phyloP scores from a whole-genome alignment of 345 rosid species.

The Isatis tinctoria region DNA sequence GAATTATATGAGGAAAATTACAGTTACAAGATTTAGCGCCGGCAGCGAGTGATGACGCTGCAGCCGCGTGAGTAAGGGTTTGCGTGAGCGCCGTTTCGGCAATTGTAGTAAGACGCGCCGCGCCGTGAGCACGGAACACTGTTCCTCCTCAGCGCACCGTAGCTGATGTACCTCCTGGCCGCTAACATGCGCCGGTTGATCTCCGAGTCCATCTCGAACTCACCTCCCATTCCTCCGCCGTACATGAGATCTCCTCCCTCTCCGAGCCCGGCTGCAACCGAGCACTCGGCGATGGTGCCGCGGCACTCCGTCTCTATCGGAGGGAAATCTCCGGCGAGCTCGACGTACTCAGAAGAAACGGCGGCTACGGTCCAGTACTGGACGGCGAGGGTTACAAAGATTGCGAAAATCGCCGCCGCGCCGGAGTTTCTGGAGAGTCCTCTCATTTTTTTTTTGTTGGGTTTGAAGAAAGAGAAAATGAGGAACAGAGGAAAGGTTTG shows the following conservation, averaged over 20 bases:
- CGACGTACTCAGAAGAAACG: slow-evolving; percentile 33
- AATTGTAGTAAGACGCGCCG: slow-evolving; percentile 89
- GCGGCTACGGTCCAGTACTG: slow-evolving; percentile 27
- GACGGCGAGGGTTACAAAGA: slow-evolving; percentile 42
- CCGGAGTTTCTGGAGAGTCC: slow-evolving; percentile 20
- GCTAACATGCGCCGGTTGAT: slow-evolving; percentile 81
- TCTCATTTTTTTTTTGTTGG: slow-evolving; percentile 1
- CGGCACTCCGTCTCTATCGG: slow-evolving; percentile 49
- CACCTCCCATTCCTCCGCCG: slow-evolving; percentile 41
- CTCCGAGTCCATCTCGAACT: slow-evolving; percentile 72
- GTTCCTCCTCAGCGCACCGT: slow-evolving; percentile 84
- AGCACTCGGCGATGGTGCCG: slow-evolving; percentile 70
- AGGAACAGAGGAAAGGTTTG: neutral
- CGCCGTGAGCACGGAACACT: slow-evolving; percentile 81
- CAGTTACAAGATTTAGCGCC: slow-evolving; percentile 32
- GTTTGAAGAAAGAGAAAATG: neutral
- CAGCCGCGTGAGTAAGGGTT: slow-evolving; percentile 88
- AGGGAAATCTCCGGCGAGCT: slow-evolving; percentile 35
- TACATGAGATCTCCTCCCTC: slow-evolving; percentile 14
- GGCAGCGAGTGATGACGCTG: slow-evolving; percentile 74
- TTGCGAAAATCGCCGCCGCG: slow-evolving; percentile 23
- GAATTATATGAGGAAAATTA: neutral
- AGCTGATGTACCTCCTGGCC: slow-evolving; percentile 61
- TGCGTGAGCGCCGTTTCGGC: slow-evolving; percentile 65
- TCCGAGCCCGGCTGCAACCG: slow-evolving; percentile 18